Conservation (phyloP, 495 filamentous ascomycete species). For the Tuber microsphaerosporum region DNA sequence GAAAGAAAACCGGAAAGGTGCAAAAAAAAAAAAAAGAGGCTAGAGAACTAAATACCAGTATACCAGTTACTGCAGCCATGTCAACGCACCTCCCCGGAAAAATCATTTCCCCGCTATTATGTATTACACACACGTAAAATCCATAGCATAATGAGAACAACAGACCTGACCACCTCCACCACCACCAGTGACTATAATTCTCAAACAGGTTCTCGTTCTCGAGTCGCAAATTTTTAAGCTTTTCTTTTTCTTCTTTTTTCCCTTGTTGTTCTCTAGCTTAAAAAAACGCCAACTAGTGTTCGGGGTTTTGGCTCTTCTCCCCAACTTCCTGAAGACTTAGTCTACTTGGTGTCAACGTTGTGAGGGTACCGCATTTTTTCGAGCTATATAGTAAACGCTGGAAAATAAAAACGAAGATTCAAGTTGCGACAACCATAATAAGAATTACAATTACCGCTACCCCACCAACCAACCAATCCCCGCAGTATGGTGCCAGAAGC, state of each 20-base stretch:
- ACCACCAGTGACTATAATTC: neutral
- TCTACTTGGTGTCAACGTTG: neutral
- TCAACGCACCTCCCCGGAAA: neutral
- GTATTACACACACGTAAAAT: neutral
- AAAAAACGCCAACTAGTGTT: neutral
- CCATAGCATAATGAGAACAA: neutral
- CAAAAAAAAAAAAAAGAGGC: neutral
- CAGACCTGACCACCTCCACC: neutral
- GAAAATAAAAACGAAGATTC: neutral
- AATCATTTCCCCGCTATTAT: neutral
- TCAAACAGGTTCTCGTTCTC: neutral
- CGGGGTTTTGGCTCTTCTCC: neutral
- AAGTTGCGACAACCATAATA: neutral
- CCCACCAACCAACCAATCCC: neutral
- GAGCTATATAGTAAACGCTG: neutral
- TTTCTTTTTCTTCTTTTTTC: neutral
- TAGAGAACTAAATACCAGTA: too few species aligned
- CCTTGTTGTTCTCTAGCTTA: neutral
- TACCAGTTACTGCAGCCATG: neutral
- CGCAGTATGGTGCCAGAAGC: too few species aligned
- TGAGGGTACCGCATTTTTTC: neutral
- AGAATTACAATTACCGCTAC: neutral
- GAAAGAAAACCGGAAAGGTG: neutral
- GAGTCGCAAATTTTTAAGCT: neutral
- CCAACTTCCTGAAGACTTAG: neutral